These are phyloP conservation scores for Candida michaelii DNA, from an alignment of 805 yeast species.

Conservation along the genomic window DNA sequence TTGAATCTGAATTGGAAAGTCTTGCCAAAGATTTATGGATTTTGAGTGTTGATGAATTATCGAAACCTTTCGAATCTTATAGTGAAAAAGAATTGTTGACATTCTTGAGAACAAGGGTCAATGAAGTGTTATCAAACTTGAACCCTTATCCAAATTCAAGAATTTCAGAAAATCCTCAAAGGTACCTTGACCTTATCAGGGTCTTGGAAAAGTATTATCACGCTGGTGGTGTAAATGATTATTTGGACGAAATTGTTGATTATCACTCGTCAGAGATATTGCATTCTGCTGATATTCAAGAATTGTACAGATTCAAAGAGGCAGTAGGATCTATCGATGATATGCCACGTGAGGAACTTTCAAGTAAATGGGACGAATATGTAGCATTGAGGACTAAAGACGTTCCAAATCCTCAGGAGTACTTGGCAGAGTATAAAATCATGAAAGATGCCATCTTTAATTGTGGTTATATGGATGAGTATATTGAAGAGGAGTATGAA, in stretches of 20 bases:
- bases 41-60: conserved; percentile 20
- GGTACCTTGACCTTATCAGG: neutral
- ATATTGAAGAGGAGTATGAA: neutral
- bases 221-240: neutral
- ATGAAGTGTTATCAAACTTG: conserved; percentile 16
- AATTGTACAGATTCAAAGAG: neutral
- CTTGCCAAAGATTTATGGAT: conserved; percentile 17
- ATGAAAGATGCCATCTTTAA: neutral
- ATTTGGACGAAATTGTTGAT: conserved; percentile 1
- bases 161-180: neutral
- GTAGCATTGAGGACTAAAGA: neutral
- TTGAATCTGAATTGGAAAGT: neutral
- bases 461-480: neutral
- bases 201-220: conserved; percentile 4
- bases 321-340: neutral
- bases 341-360: neutral
- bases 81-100: conserved; percentile 16
- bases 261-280: neutral
- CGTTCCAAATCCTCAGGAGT: neutral
- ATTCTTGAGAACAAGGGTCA: conserved; percentile 17
- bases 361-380: neutral
- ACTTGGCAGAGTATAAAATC: neutral
- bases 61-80: conserved; percentile 2
- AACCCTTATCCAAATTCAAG: conserved; percentile 15
- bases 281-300: neutral